Conservation (phyloP, 495 filamentous ascomycete species). For the Neurospora discreta region DNA sequence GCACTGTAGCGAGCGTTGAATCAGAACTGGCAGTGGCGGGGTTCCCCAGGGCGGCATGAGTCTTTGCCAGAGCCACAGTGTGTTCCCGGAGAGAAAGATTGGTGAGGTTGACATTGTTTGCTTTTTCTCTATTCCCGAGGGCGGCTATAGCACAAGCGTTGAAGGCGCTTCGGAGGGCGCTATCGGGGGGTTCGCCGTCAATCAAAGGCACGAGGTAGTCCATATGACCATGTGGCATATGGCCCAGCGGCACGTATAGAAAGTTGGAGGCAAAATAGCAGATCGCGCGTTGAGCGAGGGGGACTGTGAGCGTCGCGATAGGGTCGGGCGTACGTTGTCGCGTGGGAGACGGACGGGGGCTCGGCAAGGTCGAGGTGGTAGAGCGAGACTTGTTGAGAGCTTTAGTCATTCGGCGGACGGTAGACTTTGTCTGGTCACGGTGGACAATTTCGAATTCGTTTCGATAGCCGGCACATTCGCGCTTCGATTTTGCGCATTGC, state of each 20-base stretch:
- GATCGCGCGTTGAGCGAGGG: slow-evolving; percentile 37
- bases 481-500: slow-evolving; percentile 54
- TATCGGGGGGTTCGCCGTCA: slow-evolving; percentile 32
- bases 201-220: slow-evolving; percentile 47
- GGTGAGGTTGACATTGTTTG: slow-evolving; percentile 15
- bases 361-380: slow-evolving; percentile 4
- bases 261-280: slow-evolving; percentile 46
- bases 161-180: slow-evolving; percentile 43
- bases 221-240: slow-evolving; percentile 36
- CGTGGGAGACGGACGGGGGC: not conserved
- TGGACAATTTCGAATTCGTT: slow-evolving; percentile 59
- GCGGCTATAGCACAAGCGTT: slow-evolving; percentile 49
- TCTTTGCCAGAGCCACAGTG: slow-evolving; percentile 39
- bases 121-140: slow-evolving; percentile 31
- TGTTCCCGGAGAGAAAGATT: slow-evolving; percentile 33
- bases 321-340: slow-evolving; percentile 1
- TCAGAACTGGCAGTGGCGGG: slow-evolving; percentile 23
- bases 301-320: slow-evolving; percentile 14
- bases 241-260: slow-evolving; percentile 35
- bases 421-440: slow-evolving; percentile 50
- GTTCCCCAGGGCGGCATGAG: slow-evolving; percentile 42
- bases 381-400: slow-evolving; percentile 3
- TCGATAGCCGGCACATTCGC: slow-evolving; percentile 55
- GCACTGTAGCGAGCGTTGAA: slow-evolving; percentile 14
- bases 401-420: slow-evolving; percentile 36